phyloP scores from a whole-genome alignment of 805 yeast species.

The Cyberlindnera euphorbiae region DNA sequence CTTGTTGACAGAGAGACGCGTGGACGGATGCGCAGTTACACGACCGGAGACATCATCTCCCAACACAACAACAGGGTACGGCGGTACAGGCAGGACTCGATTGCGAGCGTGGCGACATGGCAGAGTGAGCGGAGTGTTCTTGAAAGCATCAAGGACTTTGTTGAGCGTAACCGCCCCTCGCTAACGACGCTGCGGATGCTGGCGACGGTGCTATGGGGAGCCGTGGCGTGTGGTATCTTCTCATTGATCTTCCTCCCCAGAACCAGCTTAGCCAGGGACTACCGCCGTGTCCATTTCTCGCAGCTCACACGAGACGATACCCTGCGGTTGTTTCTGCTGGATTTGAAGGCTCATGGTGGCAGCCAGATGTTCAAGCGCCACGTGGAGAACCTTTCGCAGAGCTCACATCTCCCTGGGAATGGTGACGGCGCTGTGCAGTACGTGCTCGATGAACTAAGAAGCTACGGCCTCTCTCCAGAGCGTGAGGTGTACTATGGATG shows the following conservation, averaged over 20 bases:
- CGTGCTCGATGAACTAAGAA: conserved; percentile 44
- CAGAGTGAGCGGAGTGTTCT: conserved; percentile 13
- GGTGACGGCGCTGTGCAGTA: conserved; percentile 40
- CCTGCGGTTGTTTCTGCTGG: conserved; percentile 51
- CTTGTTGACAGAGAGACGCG: conserved; percentile 2
- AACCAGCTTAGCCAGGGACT: conserved; percentile 77
- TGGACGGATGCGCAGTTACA: conserved; percentile 11
- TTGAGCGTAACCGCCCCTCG: conserved; percentile 19
- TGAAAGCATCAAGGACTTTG: conserved; percentile 19
- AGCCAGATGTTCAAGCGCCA: conserved; percentile 31
- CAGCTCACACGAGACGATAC: conserved; percentile 64
- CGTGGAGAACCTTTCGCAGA: conserved; percentile 20
- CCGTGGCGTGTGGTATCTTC: conserved; percentile 32
- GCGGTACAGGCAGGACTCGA: conserved; percentile 12
- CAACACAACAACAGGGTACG: conserved; percentile 14
- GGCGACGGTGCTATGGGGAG: conserved; percentile 23
- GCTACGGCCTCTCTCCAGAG: conserved; percentile 45
- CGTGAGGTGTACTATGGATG: conserved; percentile 55
- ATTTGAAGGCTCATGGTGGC: conserved; percentile 25
- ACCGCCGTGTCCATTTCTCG: conserved; percentile 67
- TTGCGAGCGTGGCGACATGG: conserved; percentile 9
- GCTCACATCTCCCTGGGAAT: conserved; percentile 22
- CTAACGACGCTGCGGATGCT: conserved; percentile 18
- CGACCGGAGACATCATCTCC: conserved; percentile 13
- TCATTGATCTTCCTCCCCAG: conserved; percentile 75